These are phyloP conservation scores for Ogataea wickerhamii DNA, from an alignment of 805 yeast genomes.

Conservation along the genomic window DNA sequence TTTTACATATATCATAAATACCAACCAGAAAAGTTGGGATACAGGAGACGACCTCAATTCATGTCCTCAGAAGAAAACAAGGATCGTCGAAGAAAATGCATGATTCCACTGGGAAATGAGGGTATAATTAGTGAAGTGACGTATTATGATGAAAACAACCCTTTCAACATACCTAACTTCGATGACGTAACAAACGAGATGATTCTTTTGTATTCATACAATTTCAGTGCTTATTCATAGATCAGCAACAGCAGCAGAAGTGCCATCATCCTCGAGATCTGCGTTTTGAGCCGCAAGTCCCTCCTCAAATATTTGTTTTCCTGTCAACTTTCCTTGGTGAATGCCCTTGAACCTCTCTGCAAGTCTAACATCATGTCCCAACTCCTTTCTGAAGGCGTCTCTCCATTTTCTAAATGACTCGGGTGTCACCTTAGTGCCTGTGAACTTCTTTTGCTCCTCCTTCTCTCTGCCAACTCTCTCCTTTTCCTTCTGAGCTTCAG, in stretches of 20 bases:
- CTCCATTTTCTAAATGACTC: slow-evolving; percentile 80
- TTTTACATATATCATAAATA: slow-evolving; percentile 15
- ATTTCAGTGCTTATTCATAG: slow-evolving; percentile 8
- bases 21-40: slow-evolving; percentile 16
- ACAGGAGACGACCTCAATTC: slow-evolving; percentile 6
- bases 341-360: slow-evolving; percentile 48
- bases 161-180: slow-evolving; percentile 13
- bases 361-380: slow-evolving; percentile 62
- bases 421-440: slow-evolving; percentile 83
- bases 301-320: slow-evolving; percentile 83
- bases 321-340: slow-evolving; percentile 78
- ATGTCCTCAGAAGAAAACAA: background rate
- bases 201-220: slow-evolving; percentile 18
- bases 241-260: slow-evolving; percentile 12
- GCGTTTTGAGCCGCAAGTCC: slow-evolving; percentile 79
- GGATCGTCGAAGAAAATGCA: background rate
- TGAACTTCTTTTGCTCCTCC: slow-evolving; percentile 84
- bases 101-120: background rate
- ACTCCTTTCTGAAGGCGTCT: slow-evolving; percentile 60
- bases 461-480: slow-evolving; percentile 62
- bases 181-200: slow-evolving; percentile 23
- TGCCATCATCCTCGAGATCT: slow-evolving; percentile 39
- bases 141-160: slow-evolving; percentile 16
- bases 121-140: background rate
- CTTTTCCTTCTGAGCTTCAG: slow-evolving; percentile 57